Base-by-base conservation (phyloP, 2,329 filamentous ascomycete species). In the Diaporthe amygdali region DNA sequence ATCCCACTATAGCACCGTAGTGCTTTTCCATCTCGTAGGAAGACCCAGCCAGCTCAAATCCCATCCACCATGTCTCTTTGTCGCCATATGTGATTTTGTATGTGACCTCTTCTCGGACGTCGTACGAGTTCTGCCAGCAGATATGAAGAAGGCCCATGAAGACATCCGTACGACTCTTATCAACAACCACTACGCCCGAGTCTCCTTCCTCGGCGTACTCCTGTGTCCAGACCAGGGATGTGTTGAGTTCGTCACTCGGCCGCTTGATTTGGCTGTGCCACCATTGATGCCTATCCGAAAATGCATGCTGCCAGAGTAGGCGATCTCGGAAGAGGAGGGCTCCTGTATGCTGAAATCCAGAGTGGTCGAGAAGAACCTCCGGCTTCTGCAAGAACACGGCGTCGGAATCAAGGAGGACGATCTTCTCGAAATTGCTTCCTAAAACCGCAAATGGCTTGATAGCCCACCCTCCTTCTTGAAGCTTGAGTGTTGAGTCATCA, bases 41-140 rank as follows among this genome's bases (percentile, higher is more conserved):
- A 0, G 81, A 78, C 4, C 79, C 80, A 3, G 79, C 78, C 1
- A 84, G 76, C 70, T 85, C 84, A 9, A 84, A 77, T 0, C 83
- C 83, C 27, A 86, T 77, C 84, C 84, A 86, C 78, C 80, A 86
- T 0, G 79, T 82, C 72, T 86, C 84, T 73, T 86, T 85, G 46
- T 86, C 84, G 0, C 84, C 84, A 27, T 85, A 82, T 0, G 78
- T 82, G 34, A 84, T 75, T 39, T 78, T 77, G 71, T 84, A 85
- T 1, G 83, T 84, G 12, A 81, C 77, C 32, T 81, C 76, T 4
- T 83, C 80, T 0, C 84, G 79, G 1, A 85, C 83, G 0, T 71
- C 74, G 8, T 78, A 74, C 1, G 80, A 81, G 64, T 86, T 86
- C 73, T 85, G 83, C 84, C 84, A 86, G n/a, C 78, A 81, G 0